These are phyloP conservation scores for Apiotrichum porosum DNA, from an alignment of 1,284 basidiomycete species.

Conservation along the genomic window DNA sequence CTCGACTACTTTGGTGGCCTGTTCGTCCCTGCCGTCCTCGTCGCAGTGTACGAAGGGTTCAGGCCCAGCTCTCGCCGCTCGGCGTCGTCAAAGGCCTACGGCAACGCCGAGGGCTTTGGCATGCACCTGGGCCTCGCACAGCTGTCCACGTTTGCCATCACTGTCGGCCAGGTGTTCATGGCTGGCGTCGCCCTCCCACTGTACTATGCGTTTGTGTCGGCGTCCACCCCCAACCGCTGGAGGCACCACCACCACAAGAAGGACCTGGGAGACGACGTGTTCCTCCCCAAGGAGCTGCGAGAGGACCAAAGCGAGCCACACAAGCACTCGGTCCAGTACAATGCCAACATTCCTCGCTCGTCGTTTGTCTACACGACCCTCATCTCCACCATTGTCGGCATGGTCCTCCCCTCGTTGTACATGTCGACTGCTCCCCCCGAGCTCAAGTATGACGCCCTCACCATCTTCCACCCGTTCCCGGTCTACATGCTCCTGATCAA, in stretches of 20 bases:
- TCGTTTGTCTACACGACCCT: constrained; percentile 11
- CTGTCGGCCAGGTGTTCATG: constrained; percentile 9
- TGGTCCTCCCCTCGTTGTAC: background rate
- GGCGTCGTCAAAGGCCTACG: constrained; percentile 1
- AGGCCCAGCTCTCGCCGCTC: constrained; percentile 9
- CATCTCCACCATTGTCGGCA: constrained; percentile 7
- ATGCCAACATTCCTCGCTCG: constrained; percentile 11
- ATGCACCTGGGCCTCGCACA: constrained; percentile 14
- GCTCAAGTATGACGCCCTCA: constrained; percentile 5
- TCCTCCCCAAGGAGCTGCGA: constrained; percentile 1
- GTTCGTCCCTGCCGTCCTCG: constrained; percentile 3
- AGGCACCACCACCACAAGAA: constrained; percentile 7
- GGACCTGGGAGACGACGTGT: constrained; percentile 12
- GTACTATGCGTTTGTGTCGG: constrained; percentile 10
- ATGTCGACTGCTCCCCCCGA: background rate
- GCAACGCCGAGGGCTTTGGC: constrained; percentile 11
- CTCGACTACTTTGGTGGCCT: constrained; percentile 3
- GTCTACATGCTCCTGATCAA: constrained; percentile 13
- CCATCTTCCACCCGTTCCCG: constrained; percentile 11
- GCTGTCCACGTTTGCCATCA: constrained; percentile 2
- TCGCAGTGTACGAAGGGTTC: constrained; percentile 14
- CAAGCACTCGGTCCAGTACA: constrained; percentile 12
- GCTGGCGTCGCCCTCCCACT: constrained; percentile 9
- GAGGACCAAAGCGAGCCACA: no score
- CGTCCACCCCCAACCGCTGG: constrained; percentile 8